Base-by-base conservation (phyloP, 257 asterid genomes). In the Fraxinus pennsylvanica region DNA sequence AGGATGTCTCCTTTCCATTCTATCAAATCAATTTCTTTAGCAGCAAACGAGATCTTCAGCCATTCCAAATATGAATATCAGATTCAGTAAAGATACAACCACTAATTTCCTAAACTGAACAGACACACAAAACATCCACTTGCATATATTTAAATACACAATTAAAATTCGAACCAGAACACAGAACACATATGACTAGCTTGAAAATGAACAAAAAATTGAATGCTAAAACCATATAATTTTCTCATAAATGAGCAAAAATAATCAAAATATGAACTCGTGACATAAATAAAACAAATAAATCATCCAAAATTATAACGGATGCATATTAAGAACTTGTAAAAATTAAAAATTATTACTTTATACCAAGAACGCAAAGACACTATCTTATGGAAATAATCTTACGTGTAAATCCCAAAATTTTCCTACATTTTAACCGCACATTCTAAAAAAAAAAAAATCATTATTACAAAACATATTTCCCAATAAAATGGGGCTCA, bases 1-100 rank as follows among this genome's bases (percentile, higher is more conserved):
- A 96, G 96, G 54, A 96, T 87, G 85, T 96, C 99, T 63, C 99
- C 99, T 88, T 93, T 96, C 99, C 99, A 96, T 86, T 92, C 94
- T 3, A 85, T 89, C 87, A 92, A 80, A 84, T 96, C 97, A 67
- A 88, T 84, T 74, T 92, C 98, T 90, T 96, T 92, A 30, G 97
- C 97, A 57, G 91, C 81, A 86, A 96, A 88, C 39, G 97, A 86
- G 81, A 96, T 91, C 98, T 95, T 78, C 74, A 76, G 74, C 74
- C 66, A 79, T 57, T 72, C 68, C 69, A 39, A 76, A 15, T 80
- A 67, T 27, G 72, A n/a, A 75, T 4, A 52, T 50, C 65, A 69
- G 81, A 45, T 54, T 85, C 27, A 84, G 76, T 67, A 35, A 14
- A 36, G 35, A 10, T 75, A 45, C 29, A n/a, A 45, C 15, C 12